Evolutionary conservation across 75 land plant genomes (phyloP), one percentile per base, ranked within the genome.

Genomic region (Pseudotsuga menziesii): DNA sequence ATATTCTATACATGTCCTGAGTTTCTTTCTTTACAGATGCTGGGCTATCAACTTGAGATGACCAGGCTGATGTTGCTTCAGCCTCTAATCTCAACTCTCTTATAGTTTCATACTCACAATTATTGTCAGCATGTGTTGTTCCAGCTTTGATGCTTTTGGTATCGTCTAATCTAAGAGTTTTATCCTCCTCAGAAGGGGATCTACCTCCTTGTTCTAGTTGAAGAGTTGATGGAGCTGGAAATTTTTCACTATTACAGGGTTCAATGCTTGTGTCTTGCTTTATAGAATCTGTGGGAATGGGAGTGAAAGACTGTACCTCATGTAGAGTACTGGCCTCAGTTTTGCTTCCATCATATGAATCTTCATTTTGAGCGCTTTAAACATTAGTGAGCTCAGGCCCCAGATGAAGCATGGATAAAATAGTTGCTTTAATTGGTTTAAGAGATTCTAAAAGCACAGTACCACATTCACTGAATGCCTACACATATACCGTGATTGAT

Each of bases 201-300:
- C 85, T 76, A 32, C 61, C 84, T 52, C 81, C 81, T 35, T 87
- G 88, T 73, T 86, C 82, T 27, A 83, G 39, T 41, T 88, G 93
- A n/a, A 90, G 90, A 23, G 90, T 91, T 52, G 88, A 88, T 69
- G 92, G 92, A 59, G 88, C 90, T 57, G 83, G 81, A 57, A 70
- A 82, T 74, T 78, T 81, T 15, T 90, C 88, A 20, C 26, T 36
- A 60, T 59, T 64, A 77, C 52, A 69, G 72, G 52, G 48, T 69
- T 69, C 72, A 39, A 19, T 69, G 22, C 36, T 41, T 39, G 72
- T 36, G 20, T 69, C 72, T 69, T 39, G 52, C 35, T 32, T 39
- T 69, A 20, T 9, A 69, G 48, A 9, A 20, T 20, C n/a, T 69
- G 52, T 39, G 20, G 48, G 52, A 39, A 39, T 6, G 6, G 48